phyloP scores from a whole-genome alignment of 106 monocot genomes.

The Dendrobium chrysotoxum region DNA sequence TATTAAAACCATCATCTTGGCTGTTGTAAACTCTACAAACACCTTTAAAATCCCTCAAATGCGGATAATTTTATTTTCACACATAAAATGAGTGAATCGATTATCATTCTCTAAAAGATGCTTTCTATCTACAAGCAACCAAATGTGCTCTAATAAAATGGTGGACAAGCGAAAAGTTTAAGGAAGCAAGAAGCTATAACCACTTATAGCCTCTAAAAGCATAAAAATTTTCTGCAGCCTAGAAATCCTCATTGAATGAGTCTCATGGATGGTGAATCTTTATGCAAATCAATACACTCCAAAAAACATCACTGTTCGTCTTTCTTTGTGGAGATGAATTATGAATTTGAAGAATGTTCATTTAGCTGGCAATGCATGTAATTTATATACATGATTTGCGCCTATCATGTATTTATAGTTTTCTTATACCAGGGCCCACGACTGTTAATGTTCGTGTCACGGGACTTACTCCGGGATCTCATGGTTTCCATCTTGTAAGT shows the following conservation, averaged over 20 bases:
- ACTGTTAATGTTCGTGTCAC: slow-evolving; percentile 58
- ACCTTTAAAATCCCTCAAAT: not conserved
- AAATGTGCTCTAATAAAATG: not conserved
- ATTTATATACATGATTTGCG: not conserved
- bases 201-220: not conserved
- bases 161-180: not conserved
- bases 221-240: not conserved
- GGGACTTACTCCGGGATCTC: slow-evolving; percentile 69
- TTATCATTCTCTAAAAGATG: not conserved
- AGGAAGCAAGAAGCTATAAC: not conserved
- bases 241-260: not conserved
- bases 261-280: not conserved
- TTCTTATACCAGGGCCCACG: slow-evolving; percentile 48
- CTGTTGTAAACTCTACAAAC: not conserved
- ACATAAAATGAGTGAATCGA: not conserved
- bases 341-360: not conserved
- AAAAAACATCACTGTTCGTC: not conserved
- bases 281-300: not conserved
- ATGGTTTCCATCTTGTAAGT: slow-evolving; percentile 72
- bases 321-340: not conserved
- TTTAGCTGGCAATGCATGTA: not conserved
- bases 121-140: not conserved
- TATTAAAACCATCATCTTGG: not conserved
- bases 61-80: not conserved
- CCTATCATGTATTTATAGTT: not conserved